Percentiles rank a stretch among this genome's conserved stretches.
These are phyloP conservation scores for Conidiobolus incongruus DNA, from an alignment of 371 early-diverging fungal genomes.

Conservation along the genomic window DNA sequence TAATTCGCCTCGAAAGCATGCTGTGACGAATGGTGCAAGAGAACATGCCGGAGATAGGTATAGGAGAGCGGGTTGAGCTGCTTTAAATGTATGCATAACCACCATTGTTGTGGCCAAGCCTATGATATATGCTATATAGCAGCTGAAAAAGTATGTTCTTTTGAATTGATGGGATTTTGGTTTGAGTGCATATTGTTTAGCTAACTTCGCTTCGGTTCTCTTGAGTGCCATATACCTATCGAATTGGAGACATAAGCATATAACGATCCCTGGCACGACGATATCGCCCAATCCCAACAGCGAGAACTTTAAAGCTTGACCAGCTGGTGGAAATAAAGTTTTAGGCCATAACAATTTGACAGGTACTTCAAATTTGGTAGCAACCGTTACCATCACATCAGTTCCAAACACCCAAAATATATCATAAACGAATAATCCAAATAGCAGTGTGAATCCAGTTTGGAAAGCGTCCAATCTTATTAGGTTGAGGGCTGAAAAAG, in stretches of 20 bases:
- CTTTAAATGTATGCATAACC: constrained; percentile 91
- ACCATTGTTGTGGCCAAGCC: constrained; percentile 75
- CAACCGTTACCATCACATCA: constrained; percentile 95
- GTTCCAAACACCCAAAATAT: constrained; percentile 98
- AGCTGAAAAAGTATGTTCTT: constrained; percentile 70
- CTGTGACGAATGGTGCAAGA: constrained; percentile 58
- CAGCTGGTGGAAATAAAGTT: constrained; percentile 20
- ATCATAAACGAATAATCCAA: constrained; percentile 87
- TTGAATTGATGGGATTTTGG: too few species aligned
- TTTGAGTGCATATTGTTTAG: too few species aligned
- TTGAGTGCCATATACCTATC: constrained; percentile 48
- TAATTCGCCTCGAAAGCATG: constrained; percentile 60
- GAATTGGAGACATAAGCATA: constrained; percentile 72
- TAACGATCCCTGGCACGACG: constrained; percentile 85
- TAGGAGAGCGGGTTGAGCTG: constrained; percentile 92
- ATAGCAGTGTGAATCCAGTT: constrained; percentile 81
- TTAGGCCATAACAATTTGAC: constrained; percentile 91
- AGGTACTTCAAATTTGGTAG: constrained; percentile 89
- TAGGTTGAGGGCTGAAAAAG: constrained; percentile 65
- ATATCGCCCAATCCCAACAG: constrained; percentile 98
- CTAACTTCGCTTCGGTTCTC: constrained; percentile 15
- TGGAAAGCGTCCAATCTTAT: constrained; percentile 82
- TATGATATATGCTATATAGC: constrained; percentile 54
- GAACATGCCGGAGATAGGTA: constrained; percentile 93
- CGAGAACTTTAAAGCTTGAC: constrained; percentile 29